phyloP scores from a whole-genome alignment of 805 yeast genomes.

The Peterozyma xylosa region DNA sequence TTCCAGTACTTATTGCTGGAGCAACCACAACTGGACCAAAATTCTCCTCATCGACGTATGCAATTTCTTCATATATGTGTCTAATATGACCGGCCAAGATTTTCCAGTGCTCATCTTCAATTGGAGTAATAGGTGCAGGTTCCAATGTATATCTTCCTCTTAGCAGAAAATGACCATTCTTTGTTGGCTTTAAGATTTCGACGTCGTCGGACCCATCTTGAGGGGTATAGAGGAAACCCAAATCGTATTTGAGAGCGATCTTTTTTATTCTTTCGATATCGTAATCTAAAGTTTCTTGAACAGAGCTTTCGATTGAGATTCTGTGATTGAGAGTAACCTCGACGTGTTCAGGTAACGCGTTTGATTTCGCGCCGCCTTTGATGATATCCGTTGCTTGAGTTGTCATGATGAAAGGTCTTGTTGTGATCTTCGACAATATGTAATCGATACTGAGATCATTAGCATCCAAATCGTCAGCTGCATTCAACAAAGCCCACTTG shows the following conservation, averaged over 20 bases:
- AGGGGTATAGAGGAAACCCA: conserved; percentile 31
- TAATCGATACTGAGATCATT: conserved; percentile 25
- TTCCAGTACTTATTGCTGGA: conserved; percentile 57
- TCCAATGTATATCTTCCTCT: conserved; percentile 19
- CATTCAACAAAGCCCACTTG: conserved; percentile 24
- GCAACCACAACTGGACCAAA: conserved; percentile 34
- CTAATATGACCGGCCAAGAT: conserved; percentile 45
- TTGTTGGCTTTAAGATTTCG: conserved; percentile 17
- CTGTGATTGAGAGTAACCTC: conserved; percentile 51
- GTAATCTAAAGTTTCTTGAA: conserved; percentile 31
- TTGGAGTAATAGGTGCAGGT: conserved; percentile 34
- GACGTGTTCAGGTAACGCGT: conserved; percentile 64
- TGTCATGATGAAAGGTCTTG: conserved; percentile 42
- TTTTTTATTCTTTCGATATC: conserved; percentile 27
- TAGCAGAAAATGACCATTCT: conserved; percentile 35
- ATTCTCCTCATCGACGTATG: conserved; percentile 19
- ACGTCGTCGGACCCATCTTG: conserved; percentile 17
- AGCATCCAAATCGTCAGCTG: conserved; percentile 27
- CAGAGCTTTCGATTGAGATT: conserved; percentile 46
- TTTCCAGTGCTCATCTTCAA: conserved; percentile 28
- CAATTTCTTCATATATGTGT: conserved; percentile 48
- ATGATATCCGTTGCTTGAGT: conserved; percentile 61
- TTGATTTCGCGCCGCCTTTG: conserved; percentile 66
- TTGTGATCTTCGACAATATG: conserved; percentile 13
- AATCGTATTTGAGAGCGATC: conserved; percentile 38